Base-by-base conservation (phyloP, 2,329 filamentous ascomycete genomes). In the Penicillium sp. region DNA sequence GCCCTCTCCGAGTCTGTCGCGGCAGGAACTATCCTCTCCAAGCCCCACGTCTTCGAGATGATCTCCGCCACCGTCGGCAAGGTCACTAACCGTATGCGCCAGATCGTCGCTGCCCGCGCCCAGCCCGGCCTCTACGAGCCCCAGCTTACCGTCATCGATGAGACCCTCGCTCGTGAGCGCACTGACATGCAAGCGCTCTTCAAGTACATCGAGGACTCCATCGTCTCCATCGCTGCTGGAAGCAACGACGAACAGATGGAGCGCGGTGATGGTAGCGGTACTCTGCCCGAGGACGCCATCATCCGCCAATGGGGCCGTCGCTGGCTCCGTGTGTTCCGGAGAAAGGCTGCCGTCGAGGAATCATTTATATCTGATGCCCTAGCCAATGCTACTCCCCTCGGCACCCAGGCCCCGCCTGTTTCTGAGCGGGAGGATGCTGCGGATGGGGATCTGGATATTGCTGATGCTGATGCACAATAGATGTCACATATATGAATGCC, bases 31-130 rank as follows among this genome's bases (percentile, higher is more conserved):
- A 83, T 84, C 3, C 84, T 99, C 13, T 85, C 89, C 12, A 84
- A 89, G 65, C 81, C 87, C 7, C 88, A 93, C 77, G 82, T 96
- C 10, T 97, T 91, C 72, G 94, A 99, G 78, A 89, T 97, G 78
- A 87, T 97, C 17, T 87, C 88, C 61, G 89, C 89, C 66, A 97
- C 94, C 0, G 88, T 97, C 52, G 83, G 86, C 70, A 97, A 99
- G 78, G 93, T 97, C 49, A 93, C 91, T 1, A 88, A 87, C 62
- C 89, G 93, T 31, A 87, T 96, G 52, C 86, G 91, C 42, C 91
- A 96, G 76, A 87, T 97, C 25, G 85, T 91, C 10, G 79, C 81
- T 1, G 84, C 86, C 5, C 81, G 84, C 29, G 79, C 82, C n/a
- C 82, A 84, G 45, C 79, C 82, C 8, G 82, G 82, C 13, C 75